Evolutionary conservation across 1,284 basidiomycete genomes (phyloP).

Genomic region (Cutaneotrichosporon sp.): DNA sequence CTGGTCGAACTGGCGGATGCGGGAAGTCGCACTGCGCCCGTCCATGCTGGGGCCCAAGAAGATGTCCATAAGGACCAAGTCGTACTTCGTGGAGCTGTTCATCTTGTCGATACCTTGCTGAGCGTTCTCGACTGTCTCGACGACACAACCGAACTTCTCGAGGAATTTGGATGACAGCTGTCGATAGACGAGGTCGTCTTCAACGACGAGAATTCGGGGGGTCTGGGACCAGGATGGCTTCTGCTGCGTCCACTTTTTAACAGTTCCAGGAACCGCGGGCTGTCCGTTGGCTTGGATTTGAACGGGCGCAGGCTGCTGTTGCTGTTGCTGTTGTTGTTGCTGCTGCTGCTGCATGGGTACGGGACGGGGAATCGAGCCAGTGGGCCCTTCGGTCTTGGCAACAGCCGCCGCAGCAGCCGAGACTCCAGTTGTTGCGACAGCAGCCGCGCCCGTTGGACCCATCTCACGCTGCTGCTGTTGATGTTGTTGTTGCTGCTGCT

Average conservation of each 20-base stretch:
- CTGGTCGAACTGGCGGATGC: slow-evolving; percentile 88
- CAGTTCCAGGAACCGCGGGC: neutral
- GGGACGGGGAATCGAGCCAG: too few relatives aligned
- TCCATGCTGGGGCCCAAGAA: slow-evolving; percentile 47
- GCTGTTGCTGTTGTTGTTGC: slow-evolving; percentile 2
- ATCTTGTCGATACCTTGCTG: slow-evolving; percentile 93
- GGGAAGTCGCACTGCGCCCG: slow-evolving; percentile 63
- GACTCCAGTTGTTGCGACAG: neutral
- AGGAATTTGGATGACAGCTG: slow-evolving; percentile 86
- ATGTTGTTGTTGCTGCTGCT: slow-evolving; percentile 4
- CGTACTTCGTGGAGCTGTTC: slow-evolving; percentile 89
- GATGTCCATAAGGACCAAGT: slow-evolving; percentile 84
- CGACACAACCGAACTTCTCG: slow-evolving; percentile 90
- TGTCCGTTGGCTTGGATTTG: neutral
- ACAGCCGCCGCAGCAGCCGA: neutral
- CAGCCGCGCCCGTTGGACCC: neutral
- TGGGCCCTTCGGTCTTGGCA: too few relatives aligned
- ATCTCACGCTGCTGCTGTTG: slow-evolving; percentile 4
- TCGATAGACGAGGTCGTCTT: slow-evolving; percentile 89
- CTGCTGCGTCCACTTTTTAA: slow-evolving; percentile 55
- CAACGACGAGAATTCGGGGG: slow-evolving; percentile 82
- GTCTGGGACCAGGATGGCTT: slow-evolving; percentile 85
- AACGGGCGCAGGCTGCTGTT: neutral
- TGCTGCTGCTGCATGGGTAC: neutral
- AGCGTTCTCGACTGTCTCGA: slow-evolving; percentile 88